Evolutionary conservation across 495 filamentous ascomycete genomes (phyloP).

Genomic region (Evansstolkia leycettana): DNA sequence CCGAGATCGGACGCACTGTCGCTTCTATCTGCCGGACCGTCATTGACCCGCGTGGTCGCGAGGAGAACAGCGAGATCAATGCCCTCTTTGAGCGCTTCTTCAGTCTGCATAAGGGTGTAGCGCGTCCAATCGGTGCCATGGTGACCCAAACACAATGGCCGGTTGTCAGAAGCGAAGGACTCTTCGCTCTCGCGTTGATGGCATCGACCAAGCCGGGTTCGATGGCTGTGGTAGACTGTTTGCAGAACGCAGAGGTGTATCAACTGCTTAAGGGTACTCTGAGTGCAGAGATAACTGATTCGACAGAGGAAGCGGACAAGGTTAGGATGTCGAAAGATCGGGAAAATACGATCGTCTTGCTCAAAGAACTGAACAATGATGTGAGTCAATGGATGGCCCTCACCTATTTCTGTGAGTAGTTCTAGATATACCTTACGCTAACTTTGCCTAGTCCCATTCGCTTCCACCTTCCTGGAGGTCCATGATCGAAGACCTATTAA

Average conservation of each 20-base stretch:
- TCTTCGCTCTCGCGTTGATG: constrained; percentile 68
- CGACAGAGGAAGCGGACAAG: constrained; percentile 12
- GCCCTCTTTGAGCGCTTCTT: constrained; percentile 38
- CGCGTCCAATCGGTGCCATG: constrained; percentile 46
- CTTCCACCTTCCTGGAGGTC: constrained; percentile 15
- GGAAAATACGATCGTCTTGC: constrained; percentile 52
- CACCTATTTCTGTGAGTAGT: neutral
- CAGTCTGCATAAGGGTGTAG: constrained; percentile 33
- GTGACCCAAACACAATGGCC: constrained; percentile 58
- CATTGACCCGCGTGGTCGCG: constrained; percentile 27
- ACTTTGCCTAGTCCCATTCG: constrained; percentile 14
- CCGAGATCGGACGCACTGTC: constrained; percentile 57
- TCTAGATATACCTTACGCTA: constrained; percentile 4
- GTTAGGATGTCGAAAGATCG: constrained; percentile 36
- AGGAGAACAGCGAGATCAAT: constrained; percentile 12
- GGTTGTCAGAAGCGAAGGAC: constrained; percentile 55
- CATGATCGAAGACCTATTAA: constrained; percentile 18
- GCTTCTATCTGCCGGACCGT: constrained; percentile 53
- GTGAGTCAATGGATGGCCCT: constrained; percentile 29
- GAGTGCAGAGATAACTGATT: constrained; percentile 15
- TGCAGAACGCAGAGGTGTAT: constrained; percentile 36
- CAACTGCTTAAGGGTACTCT: constrained; percentile 37
- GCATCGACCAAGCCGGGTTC: constrained; percentile 38
- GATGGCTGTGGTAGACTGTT: constrained; percentile 31
- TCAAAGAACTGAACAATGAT: constrained; percentile 43